A percentile compares a stretch with the other conserved stretches of the same genome.
Evolutionary conservation across 176 grass and related monocot species (phyloP).

Genomic region (Juncus effusus): DNA sequence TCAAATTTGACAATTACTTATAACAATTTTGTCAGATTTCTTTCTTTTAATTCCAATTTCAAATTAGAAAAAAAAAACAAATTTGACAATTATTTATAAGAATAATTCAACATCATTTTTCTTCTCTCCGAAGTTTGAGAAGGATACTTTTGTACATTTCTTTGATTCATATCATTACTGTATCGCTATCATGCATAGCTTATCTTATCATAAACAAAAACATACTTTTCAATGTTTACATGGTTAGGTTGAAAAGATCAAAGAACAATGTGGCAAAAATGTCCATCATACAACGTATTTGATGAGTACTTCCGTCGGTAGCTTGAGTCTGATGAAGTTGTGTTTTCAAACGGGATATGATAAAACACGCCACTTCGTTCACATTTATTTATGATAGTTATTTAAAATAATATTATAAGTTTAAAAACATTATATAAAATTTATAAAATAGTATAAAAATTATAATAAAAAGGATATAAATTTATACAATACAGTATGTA

Average conservation of each 20-base stretch:
- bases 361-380: too few species aligned
- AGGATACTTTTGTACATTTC: background rate
- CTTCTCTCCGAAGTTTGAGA: background rate
- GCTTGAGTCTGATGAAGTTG: background rate
- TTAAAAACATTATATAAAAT: too few species aligned
- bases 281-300: background rate
- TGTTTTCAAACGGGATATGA: too few species aligned
- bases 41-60: too few species aligned
- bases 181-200: conserved; percentile 2
- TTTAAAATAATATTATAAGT: too few species aligned
- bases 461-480: conserved; percentile 1
- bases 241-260: conserved; percentile 8
- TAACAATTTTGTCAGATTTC: too few species aligned
- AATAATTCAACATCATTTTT: background rate
- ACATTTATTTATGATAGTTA: too few species aligned
- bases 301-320: too few species aligned
- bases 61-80: too few species aligned
- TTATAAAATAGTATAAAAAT: background rate
- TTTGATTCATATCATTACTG: background rate
- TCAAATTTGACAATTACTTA: too few species aligned
- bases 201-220: conserved; percentile 16
- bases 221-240: conserved; percentile 1
- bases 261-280: background rate
- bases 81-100: too few species aligned
- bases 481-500: too few species aligned